A percentile compares a stretch with the other conserved stretches of the same genome.
Conservation (phyloP, 257 asterid species). For the Lantana camara region DNA sequence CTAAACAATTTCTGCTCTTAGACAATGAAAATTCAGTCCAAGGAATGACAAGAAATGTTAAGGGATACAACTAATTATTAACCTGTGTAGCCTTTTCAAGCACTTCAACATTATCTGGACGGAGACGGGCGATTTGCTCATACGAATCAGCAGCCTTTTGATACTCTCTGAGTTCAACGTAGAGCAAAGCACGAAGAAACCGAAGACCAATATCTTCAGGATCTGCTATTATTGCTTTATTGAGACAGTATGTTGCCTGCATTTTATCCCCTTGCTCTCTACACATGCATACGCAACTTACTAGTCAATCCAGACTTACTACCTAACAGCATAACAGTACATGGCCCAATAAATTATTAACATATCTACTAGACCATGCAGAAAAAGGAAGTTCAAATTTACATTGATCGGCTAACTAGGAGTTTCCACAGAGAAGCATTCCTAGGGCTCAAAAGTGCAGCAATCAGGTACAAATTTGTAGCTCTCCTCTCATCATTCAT, state of each 20-base stretch:
- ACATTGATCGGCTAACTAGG: slow-evolving; percentile 68
- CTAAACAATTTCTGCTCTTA: background rate
- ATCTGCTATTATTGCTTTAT: slow-evolving; percentile 78
- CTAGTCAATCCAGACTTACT: slow-evolving; percentile 10
- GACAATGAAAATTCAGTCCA: slow-evolving; percentile 3
- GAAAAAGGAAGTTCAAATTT: slow-evolving; percentile 11
- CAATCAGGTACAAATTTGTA: slow-evolving; percentile 73
- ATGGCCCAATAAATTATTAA: background rate
- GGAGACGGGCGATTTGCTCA: slow-evolving; percentile 64
- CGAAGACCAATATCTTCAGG: slow-evolving; percentile 69
- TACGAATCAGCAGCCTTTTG: slow-evolving; percentile 76
- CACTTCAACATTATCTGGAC: slow-evolving; percentile 57
- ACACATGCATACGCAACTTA: slow-evolving; percentile 21
- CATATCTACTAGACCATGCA: no score
- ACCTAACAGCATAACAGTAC: background rate
- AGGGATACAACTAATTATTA: background rate
- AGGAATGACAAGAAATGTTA: slow-evolving; percentile 6
- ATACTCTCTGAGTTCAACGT: slow-evolving; percentile 63
- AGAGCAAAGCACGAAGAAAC: slow-evolving; percentile 65
- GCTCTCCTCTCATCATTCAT: slow-evolving; percentile 67
- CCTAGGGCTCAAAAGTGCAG: slow-evolving; percentile 81
- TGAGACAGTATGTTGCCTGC: slow-evolving; percentile 74
- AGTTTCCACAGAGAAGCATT: slow-evolving; percentile 82
- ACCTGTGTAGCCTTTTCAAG: slow-evolving; percentile 64
- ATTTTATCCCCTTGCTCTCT: slow-evolving; percentile 67